Conservation (phyloP, 2,329 filamentous ascomycete species). For the Colletotrichum theobromicola region DNA sequence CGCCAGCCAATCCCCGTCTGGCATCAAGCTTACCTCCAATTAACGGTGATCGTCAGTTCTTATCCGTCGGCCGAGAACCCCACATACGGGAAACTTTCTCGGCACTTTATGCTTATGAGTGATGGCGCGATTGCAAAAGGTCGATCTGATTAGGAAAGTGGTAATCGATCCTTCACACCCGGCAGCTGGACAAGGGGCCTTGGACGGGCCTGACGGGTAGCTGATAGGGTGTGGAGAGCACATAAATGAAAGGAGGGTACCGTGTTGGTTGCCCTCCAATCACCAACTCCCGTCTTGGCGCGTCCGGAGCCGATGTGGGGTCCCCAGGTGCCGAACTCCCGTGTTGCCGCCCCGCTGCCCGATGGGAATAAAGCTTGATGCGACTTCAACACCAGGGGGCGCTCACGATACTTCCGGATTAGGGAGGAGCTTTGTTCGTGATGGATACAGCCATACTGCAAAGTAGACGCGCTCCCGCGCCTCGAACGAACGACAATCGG, state of each 20-base stretch:
- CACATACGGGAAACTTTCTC: background rate
- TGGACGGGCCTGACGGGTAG: background rate
- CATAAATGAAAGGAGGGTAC: background rate
- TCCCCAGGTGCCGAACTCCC: background rate
- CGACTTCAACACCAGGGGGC: background rate
- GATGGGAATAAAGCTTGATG: background rate
- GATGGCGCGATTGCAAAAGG: background rate
- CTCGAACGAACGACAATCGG: background rate
- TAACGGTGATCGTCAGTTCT: background rate
- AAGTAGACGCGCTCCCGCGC: background rate
- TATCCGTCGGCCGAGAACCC: background rate
- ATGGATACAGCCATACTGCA: background rate
- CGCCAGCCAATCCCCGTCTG: background rate
- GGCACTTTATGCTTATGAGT: background rate
- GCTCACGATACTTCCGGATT: constrained; percentile 6
- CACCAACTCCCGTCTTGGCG: background rate
- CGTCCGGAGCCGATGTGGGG: background rate
- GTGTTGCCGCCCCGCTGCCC: background rate
- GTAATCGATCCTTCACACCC: background rate
- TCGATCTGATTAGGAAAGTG: constrained; percentile 8
- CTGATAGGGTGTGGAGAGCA: background rate
- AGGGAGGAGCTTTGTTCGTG: constrained; percentile 6
- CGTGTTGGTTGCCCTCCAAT: background rate
- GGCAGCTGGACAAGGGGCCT: background rate
- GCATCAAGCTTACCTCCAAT: background rate